Conservation (phyloP, 1,284 basidiomycete species). For the Gomphus bonarii region DNA sequence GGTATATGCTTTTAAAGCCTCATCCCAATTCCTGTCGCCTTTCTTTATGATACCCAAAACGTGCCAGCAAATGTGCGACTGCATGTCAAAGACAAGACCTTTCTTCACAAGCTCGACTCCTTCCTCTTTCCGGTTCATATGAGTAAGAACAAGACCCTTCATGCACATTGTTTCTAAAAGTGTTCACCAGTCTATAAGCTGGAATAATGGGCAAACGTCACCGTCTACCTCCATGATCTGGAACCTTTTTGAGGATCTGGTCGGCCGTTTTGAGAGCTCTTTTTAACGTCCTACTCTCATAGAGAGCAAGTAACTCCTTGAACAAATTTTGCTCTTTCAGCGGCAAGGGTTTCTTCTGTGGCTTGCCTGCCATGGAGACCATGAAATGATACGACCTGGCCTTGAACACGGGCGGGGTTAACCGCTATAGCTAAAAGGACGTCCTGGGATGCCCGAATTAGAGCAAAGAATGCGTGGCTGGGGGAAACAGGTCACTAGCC, state of each 20-base stretch:
- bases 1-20: constrained; percentile 38
- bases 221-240: constrained; percentile 83
- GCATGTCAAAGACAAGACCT: constrained; percentile 81
- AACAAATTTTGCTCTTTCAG: constrained; percentile 84
- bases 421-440: too few species aligned
- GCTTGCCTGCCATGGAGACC: constrained; percentile 7
- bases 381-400: not conserved
- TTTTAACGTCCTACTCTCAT: constrained; percentile 87
- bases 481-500: too few species aligned
- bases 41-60: constrained; percentile 92
- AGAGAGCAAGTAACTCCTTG: constrained; percentile 80
- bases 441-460: too few species aligned
- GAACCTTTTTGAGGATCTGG: constrained; percentile 89
- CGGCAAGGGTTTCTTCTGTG: constrained; percentile 45
- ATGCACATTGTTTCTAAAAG: constrained; percentile 81
- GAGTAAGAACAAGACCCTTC: constrained; percentile 83
- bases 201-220: not conserved
- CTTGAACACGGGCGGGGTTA: too few species aligned
- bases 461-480: too few species aligned
- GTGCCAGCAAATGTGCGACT: constrained; percentile 97
- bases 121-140: constrained; percentile 77
- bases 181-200: constrained; percentile 3
- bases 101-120: constrained; percentile 83
- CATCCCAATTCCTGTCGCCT: constrained; percentile 73
- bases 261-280: constrained; percentile 90